Evolutionary conservation across 257 asterid species (phyloP).

Genomic region (Plantago major): DNA sequence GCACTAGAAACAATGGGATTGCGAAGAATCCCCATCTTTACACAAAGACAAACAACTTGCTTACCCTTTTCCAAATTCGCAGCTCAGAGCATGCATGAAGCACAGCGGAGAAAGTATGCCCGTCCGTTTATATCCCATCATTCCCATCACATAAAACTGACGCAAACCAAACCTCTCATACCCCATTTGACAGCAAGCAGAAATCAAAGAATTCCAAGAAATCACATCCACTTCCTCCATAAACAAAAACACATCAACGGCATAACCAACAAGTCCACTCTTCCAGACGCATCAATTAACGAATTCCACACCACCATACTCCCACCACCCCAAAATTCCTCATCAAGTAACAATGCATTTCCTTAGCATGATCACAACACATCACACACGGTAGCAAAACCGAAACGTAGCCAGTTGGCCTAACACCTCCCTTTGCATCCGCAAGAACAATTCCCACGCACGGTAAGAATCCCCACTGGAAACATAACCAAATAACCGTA

Average conservation of each 20-base stretch:
- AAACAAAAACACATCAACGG: constrained; percentile 43
- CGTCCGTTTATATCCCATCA: constrained; percentile 38
- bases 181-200: constrained; percentile 47
- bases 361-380: constrained; percentile 43
- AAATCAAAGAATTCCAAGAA: constrained; percentile 76
- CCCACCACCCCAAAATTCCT: constrained; percentile 39
- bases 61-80: constrained; percentile 58
- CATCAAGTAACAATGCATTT: constrained; percentile 49
- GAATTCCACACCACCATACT: constrained; percentile 62
- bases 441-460: constrained; percentile 40
- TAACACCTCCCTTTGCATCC: constrained; percentile 35
- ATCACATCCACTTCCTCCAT: constrained; percentile 57
- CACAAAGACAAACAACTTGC: constrained; percentile 47
- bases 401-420: constrained; percentile 59
- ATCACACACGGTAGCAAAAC: constrained; percentile 39
- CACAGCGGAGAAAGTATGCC: constrained; percentile 45
- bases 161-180: constrained; percentile 34
- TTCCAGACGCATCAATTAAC: constrained; percentile 59
- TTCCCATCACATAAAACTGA: constrained; percentile 42
- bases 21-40: constrained; percentile 48
- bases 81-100: constrained; percentile 49
- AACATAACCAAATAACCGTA: constrained; percentile 53
- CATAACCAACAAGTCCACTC: constrained; percentile 52
- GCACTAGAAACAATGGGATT: constrained; percentile 63
- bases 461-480: constrained; percentile 30